Percentiles rank a stretch among this genome's conserved stretches.
Evolutionary conservation across 2,329 filamentous ascomycete genomes (phyloP).

Genomic region (Calonectria leucothoes): DNA sequence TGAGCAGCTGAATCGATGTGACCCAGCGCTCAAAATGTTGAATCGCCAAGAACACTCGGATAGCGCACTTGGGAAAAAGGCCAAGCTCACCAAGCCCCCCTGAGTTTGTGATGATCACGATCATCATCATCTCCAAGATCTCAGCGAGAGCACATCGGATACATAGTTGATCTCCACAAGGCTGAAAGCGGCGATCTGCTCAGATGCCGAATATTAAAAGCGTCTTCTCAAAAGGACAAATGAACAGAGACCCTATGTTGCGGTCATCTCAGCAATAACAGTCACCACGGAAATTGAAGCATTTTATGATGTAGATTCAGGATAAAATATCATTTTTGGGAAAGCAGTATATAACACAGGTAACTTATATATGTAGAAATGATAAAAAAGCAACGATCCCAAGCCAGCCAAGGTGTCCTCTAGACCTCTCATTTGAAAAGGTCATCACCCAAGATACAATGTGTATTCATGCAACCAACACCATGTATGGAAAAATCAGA

Average conservation of each 20-base stretch:
- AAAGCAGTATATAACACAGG: conserved; percentile 41
- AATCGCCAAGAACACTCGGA: background rate
- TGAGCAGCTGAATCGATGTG: background rate
- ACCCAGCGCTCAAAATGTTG: background rate
- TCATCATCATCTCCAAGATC: conserved; percentile 1
- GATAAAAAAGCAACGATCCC: conserved; percentile 31
- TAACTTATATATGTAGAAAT: conserved; percentile 27
- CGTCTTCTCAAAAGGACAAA: background rate
- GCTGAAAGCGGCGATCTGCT: background rate
- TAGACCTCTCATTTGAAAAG: conserved; percentile 15
- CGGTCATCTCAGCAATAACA: background rate
- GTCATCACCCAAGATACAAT: conserved; percentile 26
- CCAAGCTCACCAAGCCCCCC: background rate
- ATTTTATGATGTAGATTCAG: background rate
- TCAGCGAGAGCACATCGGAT: background rate
- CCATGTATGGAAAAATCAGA: conserved; percentile 24
- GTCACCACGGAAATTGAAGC: background rate
- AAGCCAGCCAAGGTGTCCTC: conserved; percentile 31
- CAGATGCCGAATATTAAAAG: too few relatives aligned
- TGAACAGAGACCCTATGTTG: background rate
- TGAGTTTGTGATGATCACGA: conserved; percentile 3
- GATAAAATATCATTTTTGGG: background rate
- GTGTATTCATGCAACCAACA: conserved; percentile 24
- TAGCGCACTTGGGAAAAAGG: background rate
- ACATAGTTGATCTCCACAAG: background rate